A percentile compares a stretch with the other conserved stretches of the same genome.
These are phyloP conservation scores for Solanum virginianum DNA, from an alignment of 257 asterid species.

Conservation along the genomic window DNA sequence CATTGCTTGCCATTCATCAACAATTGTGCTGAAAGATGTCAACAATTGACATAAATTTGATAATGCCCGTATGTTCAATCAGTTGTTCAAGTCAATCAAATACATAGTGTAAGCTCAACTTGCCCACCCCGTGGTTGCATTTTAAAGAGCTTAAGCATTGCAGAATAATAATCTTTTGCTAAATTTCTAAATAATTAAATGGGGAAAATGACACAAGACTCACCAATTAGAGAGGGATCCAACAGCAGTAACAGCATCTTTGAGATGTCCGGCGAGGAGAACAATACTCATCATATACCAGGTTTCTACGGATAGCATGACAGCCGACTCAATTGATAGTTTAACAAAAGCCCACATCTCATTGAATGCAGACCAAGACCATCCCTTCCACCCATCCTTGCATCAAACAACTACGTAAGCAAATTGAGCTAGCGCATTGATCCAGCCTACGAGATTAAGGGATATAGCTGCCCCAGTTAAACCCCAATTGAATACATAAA, in stretches of 20 bases:
- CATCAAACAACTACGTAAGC: slow-evolving; percentile 64
- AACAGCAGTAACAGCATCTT: slow-evolving; percentile 55
- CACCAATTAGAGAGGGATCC: slow-evolving; percentile 82
- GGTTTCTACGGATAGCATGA: slow-evolving; percentile 75
- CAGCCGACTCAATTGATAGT: slow-evolving; percentile 74
- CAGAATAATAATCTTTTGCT: background rate
- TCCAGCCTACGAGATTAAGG: slow-evolving; percentile 40
- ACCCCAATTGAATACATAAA: slow-evolving; percentile 46
- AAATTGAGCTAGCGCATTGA: slow-evolving; percentile 37
- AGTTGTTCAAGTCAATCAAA: background rate
- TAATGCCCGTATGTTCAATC: background rate
- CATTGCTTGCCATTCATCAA: slow-evolving; percentile 67
- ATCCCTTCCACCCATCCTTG: slow-evolving; percentile 86
- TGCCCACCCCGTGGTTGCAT: background rate
- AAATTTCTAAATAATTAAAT: background rate
- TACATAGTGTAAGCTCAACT: background rate
- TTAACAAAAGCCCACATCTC: slow-evolving; percentile 72
- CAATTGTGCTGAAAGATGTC: slow-evolving; percentile 36
- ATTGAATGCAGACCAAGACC: slow-evolving; percentile 42
- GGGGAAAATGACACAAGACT: background rate
- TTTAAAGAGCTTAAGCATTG: background rate
- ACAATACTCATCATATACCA: slow-evolving; percentile 79
- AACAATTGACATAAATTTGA: background rate
- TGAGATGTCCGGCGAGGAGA: slow-evolving; percentile 60
- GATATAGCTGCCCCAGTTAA: slow-evolving; percentile 58